phyloP scores from a whole-genome alignment of 1,139 yeast species.

The Yamadazyma membranifaciens region DNA sequence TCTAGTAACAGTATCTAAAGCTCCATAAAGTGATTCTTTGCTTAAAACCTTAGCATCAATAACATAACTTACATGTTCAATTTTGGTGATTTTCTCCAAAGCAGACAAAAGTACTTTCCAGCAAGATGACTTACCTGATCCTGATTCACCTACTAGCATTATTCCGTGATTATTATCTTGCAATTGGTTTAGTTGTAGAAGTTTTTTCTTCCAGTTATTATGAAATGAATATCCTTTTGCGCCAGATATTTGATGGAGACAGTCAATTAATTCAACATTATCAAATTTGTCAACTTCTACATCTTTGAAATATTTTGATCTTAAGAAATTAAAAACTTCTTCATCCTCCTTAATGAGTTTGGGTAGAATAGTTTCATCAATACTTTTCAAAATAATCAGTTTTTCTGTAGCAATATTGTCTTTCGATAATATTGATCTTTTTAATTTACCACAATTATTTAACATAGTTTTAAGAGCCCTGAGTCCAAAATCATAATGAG shows the following conservation, averaged over 20 bases:
- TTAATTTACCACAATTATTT: constrained; percentile 54
- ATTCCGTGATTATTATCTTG: constrained; percentile 74
- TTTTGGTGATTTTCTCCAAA: constrained; percentile 31
- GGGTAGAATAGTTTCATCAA: constrained; percentile 63
- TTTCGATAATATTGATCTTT: constrained; percentile 19
- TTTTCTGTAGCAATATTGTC: constrained; percentile 26
- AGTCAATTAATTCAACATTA: constrained; percentile 14
- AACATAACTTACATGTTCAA: constrained; percentile 40
- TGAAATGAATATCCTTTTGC: constrained; percentile 24
- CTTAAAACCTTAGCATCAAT: constrained; percentile 76
- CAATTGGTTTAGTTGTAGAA: constrained; percentile 61
- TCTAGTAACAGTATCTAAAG: constrained; percentile 69
- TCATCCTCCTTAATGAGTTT: constrained; percentile 58
- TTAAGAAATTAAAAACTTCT: constrained; percentile 29
- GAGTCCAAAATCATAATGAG: constrained; percentile 89
- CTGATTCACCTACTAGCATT: constrained; percentile 77
- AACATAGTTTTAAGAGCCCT: constrained; percentile 73
- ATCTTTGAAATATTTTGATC: constrained; percentile 24
- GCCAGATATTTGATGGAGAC: constrained; percentile 12
- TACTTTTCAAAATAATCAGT: constrained; percentile 49
- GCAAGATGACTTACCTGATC: constrained; percentile 68
- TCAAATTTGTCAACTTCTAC: constrained; percentile 17
- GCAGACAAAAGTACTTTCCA: constrained; percentile 52
- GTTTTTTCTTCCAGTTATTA: constrained; percentile 53
- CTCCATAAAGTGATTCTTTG: constrained; percentile 70